Percentiles rank a stretch among this genome's conserved stretches.
phyloP scores from a whole-genome alignment of 2,329 filamentous ascomycete species.

The Aureobasidium pullulans region DNA sequence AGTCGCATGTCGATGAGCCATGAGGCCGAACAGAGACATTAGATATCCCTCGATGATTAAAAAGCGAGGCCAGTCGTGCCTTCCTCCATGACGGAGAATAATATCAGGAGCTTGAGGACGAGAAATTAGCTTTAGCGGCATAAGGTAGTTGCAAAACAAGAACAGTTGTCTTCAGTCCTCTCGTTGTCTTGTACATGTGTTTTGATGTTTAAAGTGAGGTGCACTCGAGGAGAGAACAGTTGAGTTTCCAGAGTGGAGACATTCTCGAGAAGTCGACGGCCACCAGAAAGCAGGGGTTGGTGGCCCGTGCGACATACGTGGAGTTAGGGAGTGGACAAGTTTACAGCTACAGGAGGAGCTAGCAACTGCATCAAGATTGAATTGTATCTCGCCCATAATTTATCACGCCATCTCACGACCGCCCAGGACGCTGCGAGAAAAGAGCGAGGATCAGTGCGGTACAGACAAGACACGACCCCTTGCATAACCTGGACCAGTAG shows the following conservation, averaged over 20 bases:
- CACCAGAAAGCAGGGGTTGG: conserved; percentile 4
- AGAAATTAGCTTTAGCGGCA: too few relatives aligned
- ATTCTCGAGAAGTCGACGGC: neutral
- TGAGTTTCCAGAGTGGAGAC: neutral
- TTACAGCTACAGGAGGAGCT: conserved; percentile 12
- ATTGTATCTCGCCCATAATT: neutral
- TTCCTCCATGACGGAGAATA: neutral
- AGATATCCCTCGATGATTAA: neutral
- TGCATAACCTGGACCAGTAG: conserved; percentile 22
- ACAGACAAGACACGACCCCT: conserved; percentile 19
- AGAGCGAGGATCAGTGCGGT: neutral
- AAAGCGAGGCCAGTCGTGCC: neutral
- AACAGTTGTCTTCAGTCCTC: neutral
- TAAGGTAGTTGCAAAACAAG: too few relatives aligned
- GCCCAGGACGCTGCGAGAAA: neutral
- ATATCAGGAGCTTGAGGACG: too few relatives aligned
- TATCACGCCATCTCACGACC: neutral
- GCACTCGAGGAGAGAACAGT: neutral
- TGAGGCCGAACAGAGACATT: neutral
- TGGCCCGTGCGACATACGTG: neutral
- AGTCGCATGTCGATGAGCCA: conserved; percentile 10
- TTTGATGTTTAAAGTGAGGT: neutral
- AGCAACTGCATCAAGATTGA: neutral
- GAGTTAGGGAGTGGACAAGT: conserved; percentile 14
- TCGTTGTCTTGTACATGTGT: neutral